Evolutionary conservation across 208 protist species (phyloP).

Genomic region (Trypanosoma melophagium): DNA sequence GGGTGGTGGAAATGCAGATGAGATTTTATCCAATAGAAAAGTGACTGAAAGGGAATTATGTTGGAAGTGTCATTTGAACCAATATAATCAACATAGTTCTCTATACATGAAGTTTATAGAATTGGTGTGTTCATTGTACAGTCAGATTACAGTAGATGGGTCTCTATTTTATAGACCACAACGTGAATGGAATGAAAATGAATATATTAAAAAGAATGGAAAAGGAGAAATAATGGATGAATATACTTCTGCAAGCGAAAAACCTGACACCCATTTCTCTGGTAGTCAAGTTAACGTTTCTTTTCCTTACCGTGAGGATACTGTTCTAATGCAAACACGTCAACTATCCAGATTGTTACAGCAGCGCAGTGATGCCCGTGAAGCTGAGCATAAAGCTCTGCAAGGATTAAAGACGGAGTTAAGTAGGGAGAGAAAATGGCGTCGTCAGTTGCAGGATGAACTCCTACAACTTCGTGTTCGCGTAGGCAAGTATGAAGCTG

Average conservation of each 20-base stretch:
- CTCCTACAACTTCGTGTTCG: slow-evolving; percentile 27
- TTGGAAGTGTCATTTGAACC: slow-evolving; percentile 19
- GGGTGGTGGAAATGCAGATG: neutral
- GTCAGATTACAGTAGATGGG: neutral
- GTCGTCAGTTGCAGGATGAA: slow-evolving; percentile 24
- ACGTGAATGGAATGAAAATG: neutral
- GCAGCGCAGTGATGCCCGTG: neutral
- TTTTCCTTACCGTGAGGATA: neutral
- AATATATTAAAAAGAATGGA: neutral
- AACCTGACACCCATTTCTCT: neutral
- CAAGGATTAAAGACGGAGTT: slow-evolving; percentile 10
- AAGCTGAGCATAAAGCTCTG: neutral
- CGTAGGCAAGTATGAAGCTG: slow-evolving; percentile 37
- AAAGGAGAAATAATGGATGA: too few species aligned
- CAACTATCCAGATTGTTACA: slow-evolving; percentile 5
- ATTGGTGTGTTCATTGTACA: slow-evolving; percentile 11
- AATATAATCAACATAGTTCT: neutral
- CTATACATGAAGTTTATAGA: slow-evolving; percentile 19
- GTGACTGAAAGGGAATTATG: slow-evolving; percentile 9
- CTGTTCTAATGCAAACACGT: slow-evolving; percentile 14
- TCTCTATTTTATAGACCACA: neutral
- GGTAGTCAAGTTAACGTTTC: neutral
- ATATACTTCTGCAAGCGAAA: too few species aligned
- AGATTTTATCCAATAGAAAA: neutral
- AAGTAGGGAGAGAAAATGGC: slow-evolving; percentile 16